A percentile compares a stretch with the other conserved stretches of the same genome.
phyloP scores from a whole-genome alignment of 192 early-diverging fungal genomes.

The Linnemannia hyalina region DNA sequence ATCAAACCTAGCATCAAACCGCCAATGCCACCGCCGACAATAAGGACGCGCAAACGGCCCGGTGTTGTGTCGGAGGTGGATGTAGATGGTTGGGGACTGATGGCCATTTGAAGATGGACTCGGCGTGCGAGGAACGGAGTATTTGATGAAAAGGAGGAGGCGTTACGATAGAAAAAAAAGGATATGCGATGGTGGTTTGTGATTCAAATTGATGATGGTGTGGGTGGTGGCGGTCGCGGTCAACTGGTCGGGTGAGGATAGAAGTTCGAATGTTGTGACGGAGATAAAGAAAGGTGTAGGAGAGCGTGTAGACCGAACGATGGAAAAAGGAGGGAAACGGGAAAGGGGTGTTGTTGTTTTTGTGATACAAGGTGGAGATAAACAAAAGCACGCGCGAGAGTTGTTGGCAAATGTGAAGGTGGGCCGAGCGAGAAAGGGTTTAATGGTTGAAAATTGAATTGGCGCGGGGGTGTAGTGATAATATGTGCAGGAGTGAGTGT shows the following conservation, averaged over 20 bases:
- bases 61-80: not conserved
- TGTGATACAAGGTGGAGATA: not conserved
- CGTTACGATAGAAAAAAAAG: not conserved
- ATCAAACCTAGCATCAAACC: conserved; percentile 51
- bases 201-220: not conserved
- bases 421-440: not conserved
- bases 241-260: not conserved
- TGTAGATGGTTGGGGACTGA: not conserved
- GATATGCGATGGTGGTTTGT: conserved; percentile 4
- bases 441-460: not conserved
- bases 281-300: not conserved
- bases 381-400: not conserved
- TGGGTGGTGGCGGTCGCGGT: not conserved
- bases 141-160: not conserved
- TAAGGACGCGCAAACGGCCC: conserved; percentile 33
- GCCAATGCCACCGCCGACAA: conserved; percentile 57
- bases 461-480: no score
- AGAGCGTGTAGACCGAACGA: not conserved
- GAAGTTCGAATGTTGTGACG: not conserved
- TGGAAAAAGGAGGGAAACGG: not conserved
- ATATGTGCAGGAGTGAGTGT: no score
- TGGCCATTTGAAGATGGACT: not conserved
- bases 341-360: not conserved
- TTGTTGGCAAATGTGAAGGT: not conserved
- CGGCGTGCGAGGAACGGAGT: not conserved